These are phyloP conservation scores for Parasitella parasitica DNA, from an alignment of 371 early-diverging fungal genomes.

Conservation along the genomic window DNA sequence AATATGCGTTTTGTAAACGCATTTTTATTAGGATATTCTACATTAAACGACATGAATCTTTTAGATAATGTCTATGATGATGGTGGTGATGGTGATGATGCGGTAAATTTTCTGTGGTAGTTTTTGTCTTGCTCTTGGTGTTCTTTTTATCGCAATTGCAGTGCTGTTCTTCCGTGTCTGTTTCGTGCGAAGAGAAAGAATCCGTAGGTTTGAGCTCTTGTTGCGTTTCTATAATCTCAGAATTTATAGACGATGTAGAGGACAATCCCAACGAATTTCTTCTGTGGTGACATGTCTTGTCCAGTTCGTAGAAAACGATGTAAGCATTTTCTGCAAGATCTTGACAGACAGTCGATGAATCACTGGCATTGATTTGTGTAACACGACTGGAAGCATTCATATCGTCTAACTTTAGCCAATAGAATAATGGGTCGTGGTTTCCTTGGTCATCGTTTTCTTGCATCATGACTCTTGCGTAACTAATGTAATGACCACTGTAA, in stretches of 20 bases:
- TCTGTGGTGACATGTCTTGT: constrained; percentile 34
- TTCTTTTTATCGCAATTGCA: background rate
- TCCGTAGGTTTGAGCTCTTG: background rate
- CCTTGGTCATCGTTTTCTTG: background rate
- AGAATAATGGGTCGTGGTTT: background rate
- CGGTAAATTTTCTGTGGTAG: background rate
- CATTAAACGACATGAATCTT: constrained; percentile 7
- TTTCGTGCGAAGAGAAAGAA: background rate
- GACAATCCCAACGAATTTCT: background rate
- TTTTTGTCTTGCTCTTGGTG: background rate
- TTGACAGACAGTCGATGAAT: constrained; percentile 17
- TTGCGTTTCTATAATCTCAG: background rate
- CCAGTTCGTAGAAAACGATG: constrained; percentile 59
- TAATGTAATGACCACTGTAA: constrained; percentile 55
- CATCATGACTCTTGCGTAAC: constrained; percentile 36
- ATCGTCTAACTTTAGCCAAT: constrained; percentile 36
- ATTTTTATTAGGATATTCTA: too few relatives aligned
- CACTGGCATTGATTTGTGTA: constrained; percentile 15
- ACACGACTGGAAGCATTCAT: constrained; percentile 32
- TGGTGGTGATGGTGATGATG: constrained; percentile 1
- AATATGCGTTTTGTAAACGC: too few relatives aligned
- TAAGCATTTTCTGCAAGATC: constrained; percentile 57
- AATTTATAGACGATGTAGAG: background rate
- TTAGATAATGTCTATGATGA: background rate
- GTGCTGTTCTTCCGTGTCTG: background rate